phyloP scores from a whole-genome alignment of 371 early-diverging fungal genomes.

The Rhizopus microsporus region DNA sequence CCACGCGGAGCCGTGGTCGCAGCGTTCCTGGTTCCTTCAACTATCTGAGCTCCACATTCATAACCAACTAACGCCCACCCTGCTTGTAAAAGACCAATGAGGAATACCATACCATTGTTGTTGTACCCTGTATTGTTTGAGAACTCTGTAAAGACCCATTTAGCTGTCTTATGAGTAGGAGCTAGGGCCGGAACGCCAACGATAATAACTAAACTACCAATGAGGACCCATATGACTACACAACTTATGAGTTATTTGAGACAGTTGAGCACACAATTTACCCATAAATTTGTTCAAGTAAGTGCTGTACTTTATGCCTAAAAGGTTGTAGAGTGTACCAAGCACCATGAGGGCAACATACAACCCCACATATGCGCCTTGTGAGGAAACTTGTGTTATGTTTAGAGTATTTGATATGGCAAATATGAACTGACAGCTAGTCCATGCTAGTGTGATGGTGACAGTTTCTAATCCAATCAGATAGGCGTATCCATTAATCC shows the following conservation, averaged over 20 bases:
- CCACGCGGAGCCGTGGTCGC: conserved; percentile 47
- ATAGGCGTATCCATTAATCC: conserved; percentile 37
- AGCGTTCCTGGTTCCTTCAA: conserved; percentile 45
- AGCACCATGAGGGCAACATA: conserved; percentile 26
- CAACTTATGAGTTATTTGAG: background rate
- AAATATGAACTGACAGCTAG: conserved; percentile 29
- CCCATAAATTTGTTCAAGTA: conserved; percentile 37
- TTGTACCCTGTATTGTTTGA: conserved; percentile 37
- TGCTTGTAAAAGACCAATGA: conserved; percentile 44
- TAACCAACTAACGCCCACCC: conserved; percentile 47
- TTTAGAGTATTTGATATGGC: conserved; percentile 25
- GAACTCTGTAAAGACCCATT: conserved; percentile 47
- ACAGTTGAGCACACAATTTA: conserved; percentile 16
- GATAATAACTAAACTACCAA: conserved; percentile 41
- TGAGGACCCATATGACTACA: conserved; percentile 33
- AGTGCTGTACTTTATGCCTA: conserved; percentile 35
- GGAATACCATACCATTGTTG: conserved; percentile 34
- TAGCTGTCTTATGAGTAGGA: conserved; percentile 27
- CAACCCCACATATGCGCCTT: conserved; percentile 39
- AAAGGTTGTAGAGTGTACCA: conserved; percentile 23
- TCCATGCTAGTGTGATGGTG: conserved; percentile 37
- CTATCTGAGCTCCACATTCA: conserved; percentile 46
- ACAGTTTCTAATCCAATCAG: conserved; percentile 31
- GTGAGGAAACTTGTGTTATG: conserved; percentile 14
- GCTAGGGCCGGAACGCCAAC: conserved; percentile 40